Percentiles rank a stretch among this genome's conserved stretches.
Conservation (phyloP, 768 basidiomycete genomes). For the Boletus rubescentipes region DNA sequence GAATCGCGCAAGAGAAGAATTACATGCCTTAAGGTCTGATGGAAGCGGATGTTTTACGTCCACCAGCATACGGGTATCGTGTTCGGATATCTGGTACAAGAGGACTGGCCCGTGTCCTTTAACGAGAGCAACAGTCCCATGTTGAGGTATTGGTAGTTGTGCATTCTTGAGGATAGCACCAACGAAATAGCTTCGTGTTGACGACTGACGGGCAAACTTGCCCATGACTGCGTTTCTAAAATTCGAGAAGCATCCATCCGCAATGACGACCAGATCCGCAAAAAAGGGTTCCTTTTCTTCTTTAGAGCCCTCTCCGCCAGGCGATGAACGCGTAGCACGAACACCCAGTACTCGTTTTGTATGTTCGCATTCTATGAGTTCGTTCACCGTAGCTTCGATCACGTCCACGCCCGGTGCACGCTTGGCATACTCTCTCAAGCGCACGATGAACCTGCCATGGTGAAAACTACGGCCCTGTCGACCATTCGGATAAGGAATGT, state of each 20-base stretch:
- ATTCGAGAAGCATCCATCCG: conserved; percentile 95
- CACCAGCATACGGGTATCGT: conserved; percentile 91
- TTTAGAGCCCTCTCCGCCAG: conserved; percentile 30
- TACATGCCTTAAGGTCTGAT: conserved; percentile 66
- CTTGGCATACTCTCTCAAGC: conserved; percentile 65
- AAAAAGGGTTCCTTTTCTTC: conserved; percentile 53
- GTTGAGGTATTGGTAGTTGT: conserved; percentile 65
- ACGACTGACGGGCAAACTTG: conserved; percentile 44
- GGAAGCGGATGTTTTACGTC: conserved; percentile 87
- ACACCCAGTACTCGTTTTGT: conserved; percentile 65
- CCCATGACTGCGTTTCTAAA: conserved; percentile 76
- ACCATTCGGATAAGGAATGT: conserved; percentile 81
- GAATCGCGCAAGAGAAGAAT: not conserved
- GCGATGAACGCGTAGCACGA: conserved; percentile 47
- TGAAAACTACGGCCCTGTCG: conserved; percentile 86
- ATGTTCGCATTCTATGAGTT: conserved; percentile 59
- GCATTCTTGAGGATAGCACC: conserved; percentile 83
- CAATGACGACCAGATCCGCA: conserved; percentile 81
- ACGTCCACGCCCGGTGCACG: conserved; percentile 67
- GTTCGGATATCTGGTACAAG: conserved; percentile 85
- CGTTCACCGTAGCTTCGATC: conserved; percentile 81
- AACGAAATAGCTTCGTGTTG: conserved; percentile 76
- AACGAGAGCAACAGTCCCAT: conserved; percentile 83
- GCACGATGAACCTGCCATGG: conserved; percentile 88
- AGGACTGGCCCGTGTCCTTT: conserved; percentile 85